Conservation (phyloP, 176 grass and related monocot species). For the Lolium multiflorum region DNA sequence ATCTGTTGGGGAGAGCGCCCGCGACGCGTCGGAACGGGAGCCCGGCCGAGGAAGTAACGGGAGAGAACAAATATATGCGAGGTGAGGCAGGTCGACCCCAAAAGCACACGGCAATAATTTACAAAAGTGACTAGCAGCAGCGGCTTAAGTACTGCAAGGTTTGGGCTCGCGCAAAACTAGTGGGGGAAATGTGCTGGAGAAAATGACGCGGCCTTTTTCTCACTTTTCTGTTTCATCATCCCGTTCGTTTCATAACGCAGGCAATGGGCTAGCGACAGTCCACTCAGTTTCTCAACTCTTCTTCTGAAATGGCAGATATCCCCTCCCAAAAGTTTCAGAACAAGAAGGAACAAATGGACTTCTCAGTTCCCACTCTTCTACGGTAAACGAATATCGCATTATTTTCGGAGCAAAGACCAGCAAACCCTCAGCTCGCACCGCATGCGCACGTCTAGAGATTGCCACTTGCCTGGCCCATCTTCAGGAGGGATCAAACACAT, state of each 20-base stretch:
- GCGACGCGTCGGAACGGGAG: constrained; percentile 56
- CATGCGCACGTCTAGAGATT: too few relatives aligned
- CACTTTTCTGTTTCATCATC: constrained; percentile 14
- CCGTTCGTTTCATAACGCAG: constrained; percentile 26
- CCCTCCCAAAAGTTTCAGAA: background rate
- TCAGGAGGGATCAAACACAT: too few relatives aligned
- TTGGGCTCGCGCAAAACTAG: constrained; percentile 12
- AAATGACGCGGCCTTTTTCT: constrained; percentile 2
- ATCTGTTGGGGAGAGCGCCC: constrained; percentile 37
- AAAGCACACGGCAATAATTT: constrained; percentile 32
- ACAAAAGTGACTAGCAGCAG: constrained; percentile 29
- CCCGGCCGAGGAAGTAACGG: constrained; percentile 37
- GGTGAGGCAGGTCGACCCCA: constrained; percentile 35
- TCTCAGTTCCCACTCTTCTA: background rate
- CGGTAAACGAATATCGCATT: background rate
- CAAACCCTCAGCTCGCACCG: too few relatives aligned
- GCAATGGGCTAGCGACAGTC: background rate
- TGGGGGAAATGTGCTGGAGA: background rate
- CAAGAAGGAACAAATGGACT: background rate
- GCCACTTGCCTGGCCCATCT: too few relatives aligned
- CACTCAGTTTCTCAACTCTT: background rate
- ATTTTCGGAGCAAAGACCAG: too few relatives aligned
- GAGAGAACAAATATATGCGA: constrained; percentile 46
- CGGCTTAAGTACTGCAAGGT: background rate
- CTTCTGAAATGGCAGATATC: background rate